Conservation (phyloP, 306 rosid species). For the Lablab purpureus region DNA sequence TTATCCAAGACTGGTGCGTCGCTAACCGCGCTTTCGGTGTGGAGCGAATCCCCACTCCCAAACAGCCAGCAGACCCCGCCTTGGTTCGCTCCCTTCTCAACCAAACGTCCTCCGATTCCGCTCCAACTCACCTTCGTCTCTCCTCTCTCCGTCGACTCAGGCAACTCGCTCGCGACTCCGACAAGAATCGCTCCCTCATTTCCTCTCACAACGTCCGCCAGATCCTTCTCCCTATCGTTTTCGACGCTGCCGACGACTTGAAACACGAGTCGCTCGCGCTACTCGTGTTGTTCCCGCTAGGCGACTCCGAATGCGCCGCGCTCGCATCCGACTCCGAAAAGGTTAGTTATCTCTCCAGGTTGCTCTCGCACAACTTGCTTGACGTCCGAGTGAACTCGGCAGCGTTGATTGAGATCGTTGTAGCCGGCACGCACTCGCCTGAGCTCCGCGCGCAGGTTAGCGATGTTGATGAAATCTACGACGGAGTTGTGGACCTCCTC, state of each 20-base stretch:
- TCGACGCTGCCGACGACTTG: conserved; percentile 56
- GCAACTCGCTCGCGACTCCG: conserved; percentile 83
- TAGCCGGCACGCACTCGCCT: conserved; percentile 70
- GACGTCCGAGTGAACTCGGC: conserved; percentile 85
- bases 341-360: conserved; percentile 51
- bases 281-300: conserved; percentile 66
- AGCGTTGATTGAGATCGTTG: conserved; percentile 69
- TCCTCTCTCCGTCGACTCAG: conserved; percentile 75
- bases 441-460: conserved; percentile 73
- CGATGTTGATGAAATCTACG: conserved; percentile 68
- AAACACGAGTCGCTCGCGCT: conserved; percentile 73
- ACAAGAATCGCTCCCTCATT: conserved; percentile 79
- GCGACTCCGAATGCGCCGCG: conserved; percentile 63
- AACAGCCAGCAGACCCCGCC: conserved; percentile 87
- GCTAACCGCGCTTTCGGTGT: conserved; percentile 84
- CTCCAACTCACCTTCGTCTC: conserved; percentile 51
- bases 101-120: conserved; percentile 66
- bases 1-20: conserved; percentile 98
- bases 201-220: conserved; percentile 60
- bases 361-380: conserved; percentile 54
- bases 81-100: conserved; percentile 64
- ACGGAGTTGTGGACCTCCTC: conserved; percentile 75
- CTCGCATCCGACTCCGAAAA: conserved; percentile 62
- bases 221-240: conserved; percentile 53
- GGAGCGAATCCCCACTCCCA: conserved; percentile 92